phyloP scores from a whole-genome alignment of 78 protist species.

The Goniomonas avonlea region DNA sequence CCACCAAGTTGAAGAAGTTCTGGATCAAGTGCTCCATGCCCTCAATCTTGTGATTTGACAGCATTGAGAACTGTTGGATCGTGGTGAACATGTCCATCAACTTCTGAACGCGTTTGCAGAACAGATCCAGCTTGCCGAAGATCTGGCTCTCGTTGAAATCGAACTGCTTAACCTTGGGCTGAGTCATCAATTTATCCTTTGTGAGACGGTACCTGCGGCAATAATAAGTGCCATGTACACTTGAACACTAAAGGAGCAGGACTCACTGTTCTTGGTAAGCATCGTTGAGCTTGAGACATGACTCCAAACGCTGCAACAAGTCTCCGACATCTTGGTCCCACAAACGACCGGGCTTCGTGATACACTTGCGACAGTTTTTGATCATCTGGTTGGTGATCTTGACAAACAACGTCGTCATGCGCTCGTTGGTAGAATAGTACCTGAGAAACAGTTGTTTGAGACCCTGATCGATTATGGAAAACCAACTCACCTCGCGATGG shows the following conservation, averaged over 20 bases:
- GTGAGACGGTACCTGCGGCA: neutral
- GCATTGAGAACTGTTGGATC: slow-evolving; percentile 43
- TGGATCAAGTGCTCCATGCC: slow-evolving; percentile 41
- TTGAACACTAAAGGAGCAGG: too few relatives aligned
- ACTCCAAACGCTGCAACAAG: slow-evolving; percentile 5
- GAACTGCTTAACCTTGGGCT: slow-evolving; percentile 54
- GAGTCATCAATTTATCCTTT: slow-evolving; percentile 12
- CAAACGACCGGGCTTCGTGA: neutral
- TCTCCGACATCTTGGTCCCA: slow-evolving; percentile 39
- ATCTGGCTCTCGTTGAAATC: slow-evolving; percentile 52
- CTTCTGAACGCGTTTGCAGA: slow-evolving; percentile 59
- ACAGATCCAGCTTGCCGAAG: slow-evolving; percentile 68
- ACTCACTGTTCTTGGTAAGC: slow-evolving; percentile 40
- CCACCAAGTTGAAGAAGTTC: slow-evolving; percentile 34
- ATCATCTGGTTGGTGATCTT: slow-evolving; percentile 81
- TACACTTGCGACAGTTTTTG: slow-evolving; percentile 37
- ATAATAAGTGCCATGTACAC: too few relatives aligned
- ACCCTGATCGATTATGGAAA: too few relatives aligned
- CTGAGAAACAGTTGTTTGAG: too few relatives aligned
- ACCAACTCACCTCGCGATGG: too few relatives aligned
- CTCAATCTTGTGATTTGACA: slow-evolving; percentile 32
- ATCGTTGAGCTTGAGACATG: slow-evolving; percentile 29
- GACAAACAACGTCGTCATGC: slow-evolving; percentile 66
- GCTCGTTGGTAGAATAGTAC: slow-evolving; percentile 65
- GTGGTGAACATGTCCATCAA: slow-evolving; percentile 53